Base-by-base conservation (phyloP, 1,284 basidiomycete species). In the Nidula niveotomentosa region DNA sequence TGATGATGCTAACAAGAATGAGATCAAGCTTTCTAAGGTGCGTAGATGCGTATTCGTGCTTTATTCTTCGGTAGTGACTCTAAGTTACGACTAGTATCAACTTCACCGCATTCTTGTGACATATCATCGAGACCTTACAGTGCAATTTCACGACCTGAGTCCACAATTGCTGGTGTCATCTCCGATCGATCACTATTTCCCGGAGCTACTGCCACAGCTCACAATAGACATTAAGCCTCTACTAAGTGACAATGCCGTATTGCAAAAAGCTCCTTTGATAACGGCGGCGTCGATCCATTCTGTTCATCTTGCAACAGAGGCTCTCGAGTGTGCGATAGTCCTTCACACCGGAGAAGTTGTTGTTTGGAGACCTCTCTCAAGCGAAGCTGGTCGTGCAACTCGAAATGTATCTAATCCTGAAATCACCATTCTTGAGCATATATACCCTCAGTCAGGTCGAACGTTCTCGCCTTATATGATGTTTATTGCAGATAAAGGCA, bases 61-160 rank as follows among this genome's bases (percentile, higher is more conserved):
- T 37, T 13, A 37, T 13, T 45, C 50, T 49, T 41, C 49, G 18
- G 58, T 56, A 53, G 53, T 60, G 43, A 23, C 23, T 23, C 23
- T 23, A 23, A 23, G 12, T 47, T 48, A 48, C 47, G 23, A 37
- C 17, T 55, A 86, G 84, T 80, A 79, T 62, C 88, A 93, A 64
- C 79, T 80, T 8, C 83, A 81, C 61, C 83, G 90, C 15, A 69
- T 94, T 17, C 69, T 93, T n/a, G 70, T 88, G 1, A 88, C 88
- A 0, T 76, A 76, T 52, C 85, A 91, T 62, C 71, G 74, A 1
- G 85, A 93, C 63, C 71, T 84, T n/a, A 82, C 79, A 1, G 70
- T 94, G 18, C 80, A 77, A 51, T 87, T 91, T 62, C 79, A 80
- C 56, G 90, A 93, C 65, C 69, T 86, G 43, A 91, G 87, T 52